Conservation (phyloP, 495 filamentous ascomycete species). For the Aspergillus hancockii region DNA sequence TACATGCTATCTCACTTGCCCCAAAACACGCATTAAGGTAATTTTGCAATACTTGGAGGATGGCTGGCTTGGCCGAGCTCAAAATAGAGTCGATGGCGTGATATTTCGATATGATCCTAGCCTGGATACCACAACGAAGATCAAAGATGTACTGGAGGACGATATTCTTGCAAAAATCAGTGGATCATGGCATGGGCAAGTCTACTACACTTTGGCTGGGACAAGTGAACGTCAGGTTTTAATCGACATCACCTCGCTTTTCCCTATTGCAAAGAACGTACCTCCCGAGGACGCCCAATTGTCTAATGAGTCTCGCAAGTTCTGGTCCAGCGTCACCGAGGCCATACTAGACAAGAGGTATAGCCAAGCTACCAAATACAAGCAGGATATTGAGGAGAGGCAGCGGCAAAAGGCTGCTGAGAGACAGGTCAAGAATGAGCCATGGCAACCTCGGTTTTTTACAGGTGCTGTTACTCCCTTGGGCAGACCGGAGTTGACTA, state of each 20-base stretch:
- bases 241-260: constrained; percentile 81
- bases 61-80: constrained; percentile 87
- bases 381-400: constrained; percentile 87
- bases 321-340: constrained; percentile 84
- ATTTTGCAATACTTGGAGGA: constrained; percentile 93
- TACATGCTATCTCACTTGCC: constrained; percentile 80
- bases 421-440: constrained; percentile 60
- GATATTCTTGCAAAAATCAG: constrained; percentile 82
- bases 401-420: constrained; percentile 84
- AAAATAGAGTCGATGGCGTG: constrained; percentile 88
- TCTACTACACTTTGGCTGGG: constrained; percentile 63
- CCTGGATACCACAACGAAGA: constrained; percentile 72
- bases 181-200: constrained; percentile 78
- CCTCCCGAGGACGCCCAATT: constrained; percentile 77
- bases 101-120: constrained; percentile 83
- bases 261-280: constrained; percentile 71
- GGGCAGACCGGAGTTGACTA: constrained; percentile 77
- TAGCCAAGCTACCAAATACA: constrained; percentile 77
- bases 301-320: constrained; percentile 83
- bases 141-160: constrained; percentile 82
- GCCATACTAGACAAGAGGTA: constrained; percentile 87
- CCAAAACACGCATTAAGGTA: constrained; percentile 82
- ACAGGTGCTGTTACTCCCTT: constrained; percentile 68
- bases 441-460: constrained; percentile 92
- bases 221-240: constrained; percentile 68